Percentiles rank a stretch among this genome's conserved stretches.
phyloP scores from a whole-genome alignment of 1,139 yeast species.

The Kodamaea plutei region DNA sequence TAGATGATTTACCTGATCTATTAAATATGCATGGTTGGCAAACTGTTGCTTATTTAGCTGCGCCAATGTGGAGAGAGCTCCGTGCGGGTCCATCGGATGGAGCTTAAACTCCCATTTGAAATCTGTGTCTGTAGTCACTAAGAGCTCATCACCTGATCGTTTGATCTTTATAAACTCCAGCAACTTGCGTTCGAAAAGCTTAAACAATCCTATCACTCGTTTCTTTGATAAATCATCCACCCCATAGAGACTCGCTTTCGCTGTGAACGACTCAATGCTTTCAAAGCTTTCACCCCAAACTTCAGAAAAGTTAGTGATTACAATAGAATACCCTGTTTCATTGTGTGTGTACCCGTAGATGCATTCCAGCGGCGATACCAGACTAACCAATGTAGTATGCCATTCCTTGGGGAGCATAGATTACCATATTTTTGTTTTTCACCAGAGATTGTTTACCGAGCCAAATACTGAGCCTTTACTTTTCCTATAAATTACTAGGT shows the following conservation, averaged over 20 bases:
- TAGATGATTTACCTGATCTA: constrained; percentile 19
- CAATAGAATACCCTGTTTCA: constrained; percentile 19
- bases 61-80: constrained; percentile 17
- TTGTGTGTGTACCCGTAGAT: constrained; percentile 3
- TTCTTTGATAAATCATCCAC: constrained; percentile 20
- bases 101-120: constrained; percentile 25
- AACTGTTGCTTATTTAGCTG: constrained; percentile 23
- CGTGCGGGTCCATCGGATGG: constrained; percentile 7
- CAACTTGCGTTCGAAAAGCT: constrained; percentile 2
- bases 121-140: constrained; percentile 4
- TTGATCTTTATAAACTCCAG: too few species aligned
- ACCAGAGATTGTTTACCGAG: too few species aligned
- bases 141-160: too few species aligned
- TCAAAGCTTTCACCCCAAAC: constrained; percentile 27
- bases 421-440: too few species aligned
- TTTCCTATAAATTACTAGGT: too few species aligned
- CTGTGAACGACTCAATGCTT: constrained; percentile 12
- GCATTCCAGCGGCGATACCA: constrained; percentile 2
- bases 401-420: too few species aligned
- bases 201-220: constrained; percentile 11
- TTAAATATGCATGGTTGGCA: constrained; percentile 19
- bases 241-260: constrained; percentile 21
- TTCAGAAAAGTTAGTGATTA: constrained; percentile 23
- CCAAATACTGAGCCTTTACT: too few species aligned
- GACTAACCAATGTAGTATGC: neutral